Base-by-base conservation (phyloP, 2,329 filamentous ascomycete species). In the Macrophomina tecta region DNA sequence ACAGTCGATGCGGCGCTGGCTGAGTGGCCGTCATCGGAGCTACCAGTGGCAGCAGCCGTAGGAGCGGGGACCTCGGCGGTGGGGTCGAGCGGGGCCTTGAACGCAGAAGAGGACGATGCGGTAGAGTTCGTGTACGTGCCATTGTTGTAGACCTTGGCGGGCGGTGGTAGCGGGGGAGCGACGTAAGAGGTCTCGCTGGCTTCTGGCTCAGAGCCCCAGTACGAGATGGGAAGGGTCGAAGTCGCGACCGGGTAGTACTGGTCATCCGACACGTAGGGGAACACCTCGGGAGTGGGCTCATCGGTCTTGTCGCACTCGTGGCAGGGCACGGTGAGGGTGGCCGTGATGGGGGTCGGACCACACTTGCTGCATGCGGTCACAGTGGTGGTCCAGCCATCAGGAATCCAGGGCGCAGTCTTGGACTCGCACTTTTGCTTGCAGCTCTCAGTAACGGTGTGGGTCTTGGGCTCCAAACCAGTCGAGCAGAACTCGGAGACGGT, bases 401-500 rank as follows among this genome's bases (percentile, higher is more conserved):
- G 56, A 5, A 60, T 34, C 4, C 30, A 60, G 16, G 42, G 40
- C 30, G 14, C 7, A 3, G 40, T 9, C 9, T 46, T 30, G 5
- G 55, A 28, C 38, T 28, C 30, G 40, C 56, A 60, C 56, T 46
- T 45, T 5, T 46, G 7, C 40, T 32, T 34, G 56, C 56, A 60
- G 40, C 40, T n/a, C 36, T 60, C 56, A 12, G 56, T 60, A 5
- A 60, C 23, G 23, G 56, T 60, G 56, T 60, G 30, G 14, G 56
- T 60, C 6, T n/a, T 18, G 56, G 56, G 56, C 4, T 5, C 9
- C 23, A 60, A 40, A 34, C 56, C 56, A 5, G 56, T 60, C 14
- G 56, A 60, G 56, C 56, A 60, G 56, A 60, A 60, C 40, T 60
- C 56, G 8, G 42, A 45, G 40, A 60, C 56, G 12, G 56, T 60